Base-by-base conservation (phyloP, 164 flowering plant species). In the Nymphaea colorata region DNA sequence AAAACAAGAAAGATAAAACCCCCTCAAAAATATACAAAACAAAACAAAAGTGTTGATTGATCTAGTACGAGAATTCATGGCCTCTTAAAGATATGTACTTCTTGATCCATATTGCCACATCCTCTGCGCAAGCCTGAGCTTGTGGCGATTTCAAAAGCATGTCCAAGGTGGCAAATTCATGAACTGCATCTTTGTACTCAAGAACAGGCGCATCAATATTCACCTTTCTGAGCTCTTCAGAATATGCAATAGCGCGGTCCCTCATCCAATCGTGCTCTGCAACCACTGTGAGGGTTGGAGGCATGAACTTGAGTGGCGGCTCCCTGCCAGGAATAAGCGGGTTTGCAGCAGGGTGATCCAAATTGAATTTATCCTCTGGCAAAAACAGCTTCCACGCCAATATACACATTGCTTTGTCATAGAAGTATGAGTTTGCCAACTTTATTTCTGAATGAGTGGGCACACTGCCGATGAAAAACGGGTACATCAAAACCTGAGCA, bases 231-330 rank as follows among this genome's bases (percentile, higher is more conserved):
- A 84, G 82, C 72, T 81, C 86, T 76, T 81, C 83, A 10, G 86
- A 78, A 69, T 82, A 84, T 16, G 88, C 82, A 59, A 81, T 84
- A 10, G 86, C 88, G 25, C 88, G 79, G 68, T 84, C 88, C 43
- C 86, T 70, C 88, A 84, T 82, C 84, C 82, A 83, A 18, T 84
- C 88, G 55, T 82, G 86, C 72, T 84, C 88, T 12, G 86, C 88
- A 16, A 83, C 80, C 44, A 84, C 73, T 15, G 85, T 82, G 5
- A 84, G 76, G 7, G 86, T 84, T 14, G 88, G 88, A 5, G 88
- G 88, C 86, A 83, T 81, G 68, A 7, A 60, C 63, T 79, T 85
- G 15, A 82, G 66, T 47, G 82, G 84, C 42, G 78, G 75, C 42
- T 68, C 69, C 68, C 85, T 71, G 43, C 74, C 76, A 17, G 79